Evolutionary conservation across 768 basidiomycete genomes (phyloP), one percentile per base, ranked within the genome.

Genomic region (Collybia nuda): DNA sequence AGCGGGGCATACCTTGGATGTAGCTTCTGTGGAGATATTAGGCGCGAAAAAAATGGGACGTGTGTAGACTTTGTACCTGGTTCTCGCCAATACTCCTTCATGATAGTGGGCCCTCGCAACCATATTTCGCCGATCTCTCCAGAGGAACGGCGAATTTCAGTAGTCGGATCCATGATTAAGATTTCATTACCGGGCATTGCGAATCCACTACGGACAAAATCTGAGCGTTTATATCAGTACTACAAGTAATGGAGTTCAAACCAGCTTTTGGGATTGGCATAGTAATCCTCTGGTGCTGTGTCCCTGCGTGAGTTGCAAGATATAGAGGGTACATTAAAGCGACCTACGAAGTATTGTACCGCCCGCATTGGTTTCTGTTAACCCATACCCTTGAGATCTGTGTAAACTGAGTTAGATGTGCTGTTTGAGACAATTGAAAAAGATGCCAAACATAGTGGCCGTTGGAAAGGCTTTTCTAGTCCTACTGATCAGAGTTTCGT

Each of bases 1-100:
- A 4, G 32, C 5, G 32, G 6, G 7, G 14, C 14, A 26, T 32
- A 32, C 32, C 14, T 32, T 32, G 7, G 6, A 5, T 11, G 32
- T 32, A 11, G 32, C 32, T 32, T 32, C 32, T 32, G 14, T 14
- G 12, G 9, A 5, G 32, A 14, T 11, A 11, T 32, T 4, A 32
- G 9, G 14, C 12, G 14, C 32, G 32, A 32, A 14, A 4, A 32
- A 32, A 32, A 32, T 3, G 12, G 32, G 32, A n/a, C 3, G 3
- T 9, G 9, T 32, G 32, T 11, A 32, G 14, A 32, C 12, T 32
- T 32, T 14, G 32, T 11, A 72, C 78, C 71, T 61, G 64, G 66
- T 53, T 82, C 79, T 19, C 67, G 62, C 76, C 77, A 80, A 55
- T 82, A 82, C 9, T 62, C 69, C 52, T 74, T 71, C 78, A 81